phyloP scores from a whole-genome alignment of 1,284 basidiomycete genomes.

The Puccinia brachypodii region DNA sequence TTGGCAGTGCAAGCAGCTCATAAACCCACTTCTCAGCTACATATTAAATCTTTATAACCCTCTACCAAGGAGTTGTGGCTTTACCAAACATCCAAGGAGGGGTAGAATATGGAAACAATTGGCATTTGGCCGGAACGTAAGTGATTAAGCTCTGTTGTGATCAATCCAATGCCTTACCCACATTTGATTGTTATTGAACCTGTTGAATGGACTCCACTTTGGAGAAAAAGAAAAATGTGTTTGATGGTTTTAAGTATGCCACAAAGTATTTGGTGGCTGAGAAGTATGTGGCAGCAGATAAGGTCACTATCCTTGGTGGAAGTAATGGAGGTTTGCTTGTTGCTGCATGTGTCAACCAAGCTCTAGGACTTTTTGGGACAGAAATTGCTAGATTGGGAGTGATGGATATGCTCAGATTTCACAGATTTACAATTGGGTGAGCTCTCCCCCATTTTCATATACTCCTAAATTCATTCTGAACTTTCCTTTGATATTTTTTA shows the following conservation, averaged over 20 bases:
- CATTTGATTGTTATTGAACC: conserved; percentile 19
- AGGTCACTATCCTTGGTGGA: conserved; percentile 72
- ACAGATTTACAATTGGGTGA: conserved; percentile 70
- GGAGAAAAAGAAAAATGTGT: conserved; percentile 64
- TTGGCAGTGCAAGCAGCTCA: conserved; percentile 70
- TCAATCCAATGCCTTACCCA: conserved; percentile 29
- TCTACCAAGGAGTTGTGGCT: conserved; percentile 71
- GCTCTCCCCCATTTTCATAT: neutral
- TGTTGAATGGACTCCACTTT: conserved; percentile 30
- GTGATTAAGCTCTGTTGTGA: conserved; percentile 21
- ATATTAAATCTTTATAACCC: conserved; percentile 73
- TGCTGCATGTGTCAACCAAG: conserved; percentile 75
- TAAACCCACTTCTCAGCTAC: conserved; percentile 71
- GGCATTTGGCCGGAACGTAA: conserved; percentile 55
- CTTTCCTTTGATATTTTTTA: neutral
- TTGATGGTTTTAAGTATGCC: conserved; percentile 75
- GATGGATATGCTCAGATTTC: conserved; percentile 74
- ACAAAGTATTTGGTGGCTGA: conserved; percentile 69
- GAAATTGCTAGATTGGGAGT: conserved; percentile 78
- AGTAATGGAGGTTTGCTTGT: conserved; percentile 79
- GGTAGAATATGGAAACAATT: conserved; percentile 74
- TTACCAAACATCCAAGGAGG: conserved; percentile 71
- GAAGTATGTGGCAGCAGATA: conserved; percentile 69
- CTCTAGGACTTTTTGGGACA: conserved; percentile 75
- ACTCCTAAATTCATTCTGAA: neutral